Evolutionary conservation across 345 rosid species (phyloP).

Genomic region (Populus nigra): DNA sequence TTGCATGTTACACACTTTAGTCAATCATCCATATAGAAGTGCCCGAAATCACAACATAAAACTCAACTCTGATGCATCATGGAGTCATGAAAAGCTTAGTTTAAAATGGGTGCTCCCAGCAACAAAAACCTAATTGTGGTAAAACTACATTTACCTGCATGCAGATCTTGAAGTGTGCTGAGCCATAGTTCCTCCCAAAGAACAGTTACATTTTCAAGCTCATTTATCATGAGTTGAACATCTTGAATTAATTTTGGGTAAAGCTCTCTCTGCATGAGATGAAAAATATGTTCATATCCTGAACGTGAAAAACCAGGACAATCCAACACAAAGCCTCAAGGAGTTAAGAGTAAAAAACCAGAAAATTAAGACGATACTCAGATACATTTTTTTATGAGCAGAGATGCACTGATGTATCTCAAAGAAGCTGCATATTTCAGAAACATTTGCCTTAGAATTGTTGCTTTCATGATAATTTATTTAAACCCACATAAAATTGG

Average conservation of each 20-base stretch:
- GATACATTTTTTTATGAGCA: not conserved
- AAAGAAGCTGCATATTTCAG: not conserved
- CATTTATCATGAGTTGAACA: constrained; percentile 89
- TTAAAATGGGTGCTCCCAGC: constrained; percentile 10
- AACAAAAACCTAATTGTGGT: constrained; percentile 14
- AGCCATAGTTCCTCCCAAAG: constrained; percentile 99
- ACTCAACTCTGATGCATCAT: not conserved
- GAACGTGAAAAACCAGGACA: constrained; percentile 11
- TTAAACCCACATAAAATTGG: not conserved
- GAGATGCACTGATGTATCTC: not conserved
- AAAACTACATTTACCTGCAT: constrained; percentile 56
- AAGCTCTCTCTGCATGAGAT: constrained; percentile 60
- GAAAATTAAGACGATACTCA: not conserved
- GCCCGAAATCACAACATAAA: not conserved
- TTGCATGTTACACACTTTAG: not conserved
- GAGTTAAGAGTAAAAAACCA: not conserved
- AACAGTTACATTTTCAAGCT: constrained; percentile 84
- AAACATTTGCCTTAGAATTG: not conserved
- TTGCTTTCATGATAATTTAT: not conserved
- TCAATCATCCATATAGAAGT: not conserved
- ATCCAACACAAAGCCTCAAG: not conserved
- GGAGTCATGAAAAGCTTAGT: not conserved
- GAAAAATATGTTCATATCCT: constrained; percentile 13
- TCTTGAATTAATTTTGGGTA: constrained; percentile 87
- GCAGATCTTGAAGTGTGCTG: constrained; percentile 94